phyloP scores from a whole-genome alignment of 345 rosid species.

The Mallotus nudiflorus region DNA sequence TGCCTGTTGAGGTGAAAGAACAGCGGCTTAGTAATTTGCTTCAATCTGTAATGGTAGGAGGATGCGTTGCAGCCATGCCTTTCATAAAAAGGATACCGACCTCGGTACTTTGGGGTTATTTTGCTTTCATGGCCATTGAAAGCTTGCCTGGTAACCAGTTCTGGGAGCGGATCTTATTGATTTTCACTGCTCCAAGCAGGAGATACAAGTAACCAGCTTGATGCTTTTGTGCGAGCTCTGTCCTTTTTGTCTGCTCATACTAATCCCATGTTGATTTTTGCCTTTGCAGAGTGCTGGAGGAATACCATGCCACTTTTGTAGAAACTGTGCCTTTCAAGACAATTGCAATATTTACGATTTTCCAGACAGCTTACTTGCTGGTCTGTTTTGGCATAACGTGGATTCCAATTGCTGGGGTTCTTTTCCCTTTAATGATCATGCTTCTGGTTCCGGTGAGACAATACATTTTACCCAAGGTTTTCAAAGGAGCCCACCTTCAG shows the following conservation, averaged over 20 bases:
- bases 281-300: constrained; percentile 29
- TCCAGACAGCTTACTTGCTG: constrained; percentile 30
- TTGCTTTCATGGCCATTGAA: constrained; percentile 38
- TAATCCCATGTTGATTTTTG: neutral
- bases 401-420: constrained; percentile 34
- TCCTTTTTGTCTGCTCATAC: neutral
- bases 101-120: constrained; percentile 36
- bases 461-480: constrained; percentile 31
- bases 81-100: constrained; percentile 33
- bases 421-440: constrained; percentile 34
- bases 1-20: constrained; percentile 34
- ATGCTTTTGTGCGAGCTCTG: too few species aligned
- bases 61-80: constrained; percentile 33
- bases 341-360: constrained; percentile 26
- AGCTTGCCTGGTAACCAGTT: constrained; percentile 38
- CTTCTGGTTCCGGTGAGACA: constrained; percentile 33
- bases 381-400: constrained; percentile 34
- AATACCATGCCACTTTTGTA: constrained; percentile 26
- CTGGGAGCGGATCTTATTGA: constrained; percentile 34
- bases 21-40: constrained; percentile 33
- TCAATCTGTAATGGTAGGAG: constrained; percentile 29
- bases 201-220: constrained; percentile 26
- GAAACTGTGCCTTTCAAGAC: constrained; percentile 35
- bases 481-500: constrained; percentile 25
- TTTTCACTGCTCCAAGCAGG: constrained; percentile 33